phyloP scores from a whole-genome alignment of 169 alveolate species.

The Eimeria praecox region DNA sequence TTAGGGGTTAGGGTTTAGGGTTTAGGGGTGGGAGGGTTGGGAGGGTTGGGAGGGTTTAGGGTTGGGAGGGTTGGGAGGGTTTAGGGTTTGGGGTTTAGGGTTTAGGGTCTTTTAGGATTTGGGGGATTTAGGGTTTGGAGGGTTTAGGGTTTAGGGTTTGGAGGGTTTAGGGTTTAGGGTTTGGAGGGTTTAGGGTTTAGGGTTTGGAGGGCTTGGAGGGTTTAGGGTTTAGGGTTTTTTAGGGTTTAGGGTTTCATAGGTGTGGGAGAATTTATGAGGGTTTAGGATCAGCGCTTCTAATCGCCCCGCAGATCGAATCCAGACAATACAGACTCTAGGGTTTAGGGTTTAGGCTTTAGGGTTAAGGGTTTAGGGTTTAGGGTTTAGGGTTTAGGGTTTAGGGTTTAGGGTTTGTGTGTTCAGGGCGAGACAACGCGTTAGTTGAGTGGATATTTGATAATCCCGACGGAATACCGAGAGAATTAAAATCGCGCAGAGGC shows the following conservation, averaged over 20 bases:
- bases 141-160: slow-evolving; percentile 22
- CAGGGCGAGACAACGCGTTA: slow-evolving; percentile 82
- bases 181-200: slow-evolving; percentile 22
- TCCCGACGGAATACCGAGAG: slow-evolving; percentile 82
- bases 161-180: slow-evolving; percentile 16
- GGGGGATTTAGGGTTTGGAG: background rate
- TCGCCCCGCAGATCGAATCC: too few species aligned
- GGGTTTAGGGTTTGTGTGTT: background rate
- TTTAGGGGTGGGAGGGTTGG: background rate
- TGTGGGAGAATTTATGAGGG: too few species aligned
- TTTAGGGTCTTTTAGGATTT: background rate
- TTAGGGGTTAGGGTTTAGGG: slow-evolving; percentile 17
- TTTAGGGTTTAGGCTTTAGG: background rate
- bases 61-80: background rate
- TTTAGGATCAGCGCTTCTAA: too few species aligned
- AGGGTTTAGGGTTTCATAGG: slow-evolving; percentile 15
- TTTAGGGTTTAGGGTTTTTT: background rate
- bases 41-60: background rate
- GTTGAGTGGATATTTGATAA: slow-evolving; percentile 83
- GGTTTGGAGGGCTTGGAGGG: too few species aligned
- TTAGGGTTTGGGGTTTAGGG: too few species aligned
- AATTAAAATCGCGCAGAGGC: slow-evolving; percentile 84
- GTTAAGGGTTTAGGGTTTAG: slow-evolving; percentile 16
- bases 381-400: background rate
- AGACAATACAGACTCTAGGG: too few species aligned